A percentile compares a stretch with the other conserved stretches of the same genome.
These are phyloP conservation scores for Cercospora brassicicola DNA, from an alignment of 2,329 filamentous ascomycete species.

Conservation along the genomic window DNA sequence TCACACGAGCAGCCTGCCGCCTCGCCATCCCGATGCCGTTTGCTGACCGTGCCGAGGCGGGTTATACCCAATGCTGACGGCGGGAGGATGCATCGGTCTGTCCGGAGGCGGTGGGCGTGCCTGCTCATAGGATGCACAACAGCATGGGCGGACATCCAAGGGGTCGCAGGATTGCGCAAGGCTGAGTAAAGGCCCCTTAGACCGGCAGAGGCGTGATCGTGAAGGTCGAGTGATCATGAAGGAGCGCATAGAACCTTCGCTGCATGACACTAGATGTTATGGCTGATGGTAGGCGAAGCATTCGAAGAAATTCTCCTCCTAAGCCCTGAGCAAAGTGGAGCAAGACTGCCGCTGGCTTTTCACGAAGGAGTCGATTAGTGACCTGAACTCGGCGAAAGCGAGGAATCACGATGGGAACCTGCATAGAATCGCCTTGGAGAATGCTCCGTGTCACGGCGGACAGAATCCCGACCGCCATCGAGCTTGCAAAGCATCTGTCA, in stretches of 20 bases:
- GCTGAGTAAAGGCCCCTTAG: neutral
- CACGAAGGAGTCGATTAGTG: neutral
- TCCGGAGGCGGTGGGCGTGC: neutral
- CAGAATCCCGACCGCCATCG: neutral
- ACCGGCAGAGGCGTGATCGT: neutral
- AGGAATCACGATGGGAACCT: neutral
- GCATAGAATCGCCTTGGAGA: neutral
- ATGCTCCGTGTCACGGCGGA: neutral
- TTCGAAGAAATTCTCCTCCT: neutral
- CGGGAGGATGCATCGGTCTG: neutral
- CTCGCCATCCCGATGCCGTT: neutral
- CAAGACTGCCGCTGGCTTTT: neutral
- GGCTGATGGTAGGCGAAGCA: neutral
- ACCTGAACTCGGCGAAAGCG: neutral
- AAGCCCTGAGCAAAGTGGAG: neutral
- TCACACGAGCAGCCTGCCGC: neutral
- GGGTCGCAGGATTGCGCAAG: neutral
- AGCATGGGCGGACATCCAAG: neutral
- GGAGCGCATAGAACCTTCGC: neutral
- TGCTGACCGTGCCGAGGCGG: neutral
- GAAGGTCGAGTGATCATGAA: neutral
- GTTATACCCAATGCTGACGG: neutral
- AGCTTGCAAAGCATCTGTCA: constrained; percentile 6
- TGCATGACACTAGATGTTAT: neutral
- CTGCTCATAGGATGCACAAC: neutral